phyloP scores from a whole-genome alignment of 2,329 filamentous ascomycete genomes.

The Fusarium succisae region DNA sequence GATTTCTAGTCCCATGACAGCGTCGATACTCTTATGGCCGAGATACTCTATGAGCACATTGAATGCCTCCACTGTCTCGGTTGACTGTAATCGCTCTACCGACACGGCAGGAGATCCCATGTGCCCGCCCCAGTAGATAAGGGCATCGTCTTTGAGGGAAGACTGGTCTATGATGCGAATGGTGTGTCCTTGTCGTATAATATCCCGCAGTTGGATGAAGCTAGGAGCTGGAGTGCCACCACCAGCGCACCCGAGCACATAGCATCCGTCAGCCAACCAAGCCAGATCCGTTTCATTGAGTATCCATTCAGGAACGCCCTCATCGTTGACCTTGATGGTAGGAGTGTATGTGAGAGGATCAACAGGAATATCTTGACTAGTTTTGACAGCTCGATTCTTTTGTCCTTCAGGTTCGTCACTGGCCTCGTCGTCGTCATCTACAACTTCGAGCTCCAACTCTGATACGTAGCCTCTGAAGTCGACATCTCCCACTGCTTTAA shows the following conservation, averaged over 20 bases:
- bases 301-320: neutral
- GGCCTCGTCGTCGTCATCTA: neutral
- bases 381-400: neutral
- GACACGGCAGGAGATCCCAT: constrained; percentile 27
- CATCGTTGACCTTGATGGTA: neutral
- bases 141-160: neutral
- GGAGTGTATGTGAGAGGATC: neutral
- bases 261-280: neutral
- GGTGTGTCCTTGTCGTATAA: neutral
- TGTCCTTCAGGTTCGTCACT: neutral
- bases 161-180: neutral
- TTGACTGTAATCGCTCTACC: constrained; percentile 1
- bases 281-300: neutral
- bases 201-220: neutral
- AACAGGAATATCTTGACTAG: fast-evolving
- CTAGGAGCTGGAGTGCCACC: neutral
- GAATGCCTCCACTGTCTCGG: constrained; percentile 15
- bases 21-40: neutral
- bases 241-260: neutral
- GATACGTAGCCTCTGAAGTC: neutral
- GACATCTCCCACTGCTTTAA: neutral
- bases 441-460: neutral
- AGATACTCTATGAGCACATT: neutral
- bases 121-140: neutral
- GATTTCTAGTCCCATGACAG: constrained; percentile 24